Conservation (phyloP, 148 eudicot species). For the Diospyros kaki region DNA sequence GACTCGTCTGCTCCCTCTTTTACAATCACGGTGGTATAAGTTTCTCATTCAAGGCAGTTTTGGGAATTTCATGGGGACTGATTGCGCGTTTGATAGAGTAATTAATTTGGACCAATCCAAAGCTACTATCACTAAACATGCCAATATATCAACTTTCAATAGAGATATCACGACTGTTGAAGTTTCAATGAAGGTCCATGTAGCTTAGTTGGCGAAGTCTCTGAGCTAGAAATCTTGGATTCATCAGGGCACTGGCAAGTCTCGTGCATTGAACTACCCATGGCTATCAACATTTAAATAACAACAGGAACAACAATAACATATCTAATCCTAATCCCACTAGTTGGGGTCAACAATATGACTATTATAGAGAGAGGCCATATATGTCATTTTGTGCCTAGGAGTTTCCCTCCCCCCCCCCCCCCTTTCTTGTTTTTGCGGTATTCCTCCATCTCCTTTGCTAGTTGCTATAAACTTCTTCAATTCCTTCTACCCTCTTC, state of each 20-base stretch:
- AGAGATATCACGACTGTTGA: background rate
- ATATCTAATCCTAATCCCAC: too few relatives aligned
- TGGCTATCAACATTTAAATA: too few relatives aligned
- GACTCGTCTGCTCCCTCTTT: conserved; percentile 74
- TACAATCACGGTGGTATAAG: conserved; percentile 83
- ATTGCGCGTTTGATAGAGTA: background rate
- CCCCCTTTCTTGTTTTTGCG: too few relatives aligned
- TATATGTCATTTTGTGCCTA: too few relatives aligned
- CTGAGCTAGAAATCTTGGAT: background rate
- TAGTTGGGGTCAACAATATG: too few relatives aligned
- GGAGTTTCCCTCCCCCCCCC: background rate
- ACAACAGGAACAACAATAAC: too few relatives aligned
- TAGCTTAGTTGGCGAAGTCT: background rate
- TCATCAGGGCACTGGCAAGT: background rate
- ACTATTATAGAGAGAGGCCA: too few relatives aligned
- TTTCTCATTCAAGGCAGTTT: background rate
- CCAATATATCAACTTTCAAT: too few relatives aligned
- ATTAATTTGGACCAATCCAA: background rate
- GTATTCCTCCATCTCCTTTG: too few relatives aligned
- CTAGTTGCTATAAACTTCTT: too few relatives aligned
- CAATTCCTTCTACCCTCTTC: too few relatives aligned
- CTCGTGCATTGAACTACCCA: too few relatives aligned
- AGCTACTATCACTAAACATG: background rate
- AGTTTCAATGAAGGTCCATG: background rate
- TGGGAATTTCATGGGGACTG: background rate